Conservation (phyloP, 805 yeast species). For the Candida nonsorbophila region DNA sequence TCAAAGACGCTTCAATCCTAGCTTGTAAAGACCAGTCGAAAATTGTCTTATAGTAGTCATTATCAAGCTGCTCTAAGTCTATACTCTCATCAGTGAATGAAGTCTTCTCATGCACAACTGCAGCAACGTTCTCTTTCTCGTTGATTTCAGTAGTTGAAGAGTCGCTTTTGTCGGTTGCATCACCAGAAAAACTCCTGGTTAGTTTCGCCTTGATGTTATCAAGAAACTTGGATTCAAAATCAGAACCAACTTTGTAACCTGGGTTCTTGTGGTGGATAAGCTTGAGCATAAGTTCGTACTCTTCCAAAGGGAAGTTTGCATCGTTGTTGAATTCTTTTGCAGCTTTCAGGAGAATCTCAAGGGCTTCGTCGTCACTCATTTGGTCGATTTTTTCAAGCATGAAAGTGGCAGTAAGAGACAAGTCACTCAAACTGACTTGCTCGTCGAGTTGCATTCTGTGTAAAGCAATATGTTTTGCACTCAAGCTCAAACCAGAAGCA, state of each 20-base stretch:
- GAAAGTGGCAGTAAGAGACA: constrained; percentile 28
- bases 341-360: constrained; percentile 33
- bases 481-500: constrained; percentile 16
- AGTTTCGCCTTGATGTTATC: too few species aligned
- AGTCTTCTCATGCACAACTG: too few species aligned
- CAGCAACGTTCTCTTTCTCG: too few species aligned
- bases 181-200: too few species aligned
- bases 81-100: too few species aligned
- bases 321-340: constrained; percentile 27
- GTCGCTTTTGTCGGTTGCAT: too few species aligned
- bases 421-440: constrained; percentile 19
- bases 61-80: too few species aligned
- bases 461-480: constrained; percentile 22
- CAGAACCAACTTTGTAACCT: too few species aligned
- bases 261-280: too few species aligned
- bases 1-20: constrained; percentile 35
- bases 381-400: constrained; percentile 36
- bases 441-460: constrained; percentile 20
- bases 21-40: constrained; percentile 21
- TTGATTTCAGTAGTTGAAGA: too few species aligned
- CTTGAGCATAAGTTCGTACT: constrained; percentile 18
- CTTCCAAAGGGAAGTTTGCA: constrained; percentile 26
- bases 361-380: constrained; percentile 32
- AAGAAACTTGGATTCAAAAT: too few species aligned
- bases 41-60: background rate